phyloP scores from a whole-genome alignment of 176 grass and related monocot genomes.

The Neostapfia colusana region DNA sequence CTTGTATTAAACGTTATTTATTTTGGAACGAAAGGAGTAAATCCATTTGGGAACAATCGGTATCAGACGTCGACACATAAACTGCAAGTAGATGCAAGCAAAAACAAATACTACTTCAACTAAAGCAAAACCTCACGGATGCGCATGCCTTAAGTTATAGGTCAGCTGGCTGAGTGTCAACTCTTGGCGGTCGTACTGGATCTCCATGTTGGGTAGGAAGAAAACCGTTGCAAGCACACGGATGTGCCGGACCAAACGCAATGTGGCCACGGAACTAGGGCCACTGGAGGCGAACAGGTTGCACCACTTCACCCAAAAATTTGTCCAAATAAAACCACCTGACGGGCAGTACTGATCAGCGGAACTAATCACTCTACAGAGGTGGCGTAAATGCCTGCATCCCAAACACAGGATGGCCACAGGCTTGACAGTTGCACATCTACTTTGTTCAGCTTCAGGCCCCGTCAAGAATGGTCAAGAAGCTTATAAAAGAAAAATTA shows the following conservation, averaged over 20 bases:
- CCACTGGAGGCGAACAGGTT: not conserved
- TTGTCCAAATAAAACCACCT: not conserved
- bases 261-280: not conserved
- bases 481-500: too few relatives aligned
- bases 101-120: not conserved
- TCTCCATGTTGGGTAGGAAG: not conserved
- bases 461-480: not conserved
- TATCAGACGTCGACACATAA: not conserved
- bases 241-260: not conserved
- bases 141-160: not conserved
- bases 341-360: not conserved
- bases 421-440: not conserved
- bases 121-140: slow-evolving; percentile 6
- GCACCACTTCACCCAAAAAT: not conserved
- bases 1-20: too few relatives aligned
- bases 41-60: not conserved
- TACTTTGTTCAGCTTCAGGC: not conserved
- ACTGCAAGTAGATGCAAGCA: not conserved
- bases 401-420: not conserved
- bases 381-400: not conserved
- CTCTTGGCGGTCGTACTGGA: not conserved
- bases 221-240: not conserved
- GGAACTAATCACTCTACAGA: not conserved
- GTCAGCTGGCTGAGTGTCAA: not conserved
- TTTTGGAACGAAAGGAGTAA: too few relatives aligned